Evolutionary conservation across 2,329 filamentous ascomycete genomes (phyloP), one percentile per base, ranked within the genome.

Genomic region (Epichloe glyceriae): DNA sequence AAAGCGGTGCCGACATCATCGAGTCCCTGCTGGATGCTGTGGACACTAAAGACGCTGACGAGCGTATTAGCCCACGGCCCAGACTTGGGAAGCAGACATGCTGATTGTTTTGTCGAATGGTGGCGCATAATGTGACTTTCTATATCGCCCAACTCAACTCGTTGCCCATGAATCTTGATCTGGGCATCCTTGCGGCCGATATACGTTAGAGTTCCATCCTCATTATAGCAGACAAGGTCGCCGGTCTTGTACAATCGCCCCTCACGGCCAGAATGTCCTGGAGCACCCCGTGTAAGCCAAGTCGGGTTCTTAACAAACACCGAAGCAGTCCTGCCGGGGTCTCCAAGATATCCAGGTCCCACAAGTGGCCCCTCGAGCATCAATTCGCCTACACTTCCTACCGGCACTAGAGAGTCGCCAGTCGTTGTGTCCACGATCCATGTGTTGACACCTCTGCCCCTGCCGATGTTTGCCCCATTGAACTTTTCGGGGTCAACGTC

Each of bases 151-250:
- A 55, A 39, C 34, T 55, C 53, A 5, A 76, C 65, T 49, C 74
- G 60, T 51, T 71, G 78, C 44, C 79, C 79, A 26, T 70, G 67
- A 11, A 79, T 60, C 57, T 80, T 80, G 34, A 79, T 66, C 58
- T 79, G 75, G 0, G 67, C 67, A 56, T 79, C 76, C 54, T 73
- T 74, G 38, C 76, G 66, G 44, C 74, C 74, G 49, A 74, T 55
- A 50, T 67, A 72, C 0, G 63, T 51, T 11, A 73, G 57, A 35
- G 52, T 55, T 6, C 67, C 66, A 50, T 72, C 61, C 3, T 53
- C 47, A 33, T 62, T 51, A 22, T 66, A 64, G 26, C 53, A 53
- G 7, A 59, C 65, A 20, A 68, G 55, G 50, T 69, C 66, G 12
- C 66, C 66, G 1, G 66, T 68, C 45, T 61, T 61, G 53, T 67